Evolutionary conservation across 768 basidiomycete species (phyloP).

Genomic region (Psilocybe subaeruginosa): DNA sequence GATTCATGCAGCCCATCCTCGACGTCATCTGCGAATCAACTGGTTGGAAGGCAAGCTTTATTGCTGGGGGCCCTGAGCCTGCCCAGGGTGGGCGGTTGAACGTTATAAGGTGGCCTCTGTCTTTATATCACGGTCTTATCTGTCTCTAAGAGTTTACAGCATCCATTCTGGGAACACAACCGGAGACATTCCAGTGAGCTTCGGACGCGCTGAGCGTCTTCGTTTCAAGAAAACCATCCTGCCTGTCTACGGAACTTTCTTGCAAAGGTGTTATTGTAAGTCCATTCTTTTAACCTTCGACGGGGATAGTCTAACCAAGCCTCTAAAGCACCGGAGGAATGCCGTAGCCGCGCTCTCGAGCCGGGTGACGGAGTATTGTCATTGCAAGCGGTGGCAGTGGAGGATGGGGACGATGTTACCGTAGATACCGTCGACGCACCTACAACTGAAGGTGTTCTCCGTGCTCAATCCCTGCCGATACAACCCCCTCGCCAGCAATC

Average conservation of each 20-base stretch:
- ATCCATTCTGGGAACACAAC: conserved; percentile 22
- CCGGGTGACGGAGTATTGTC: neutral
- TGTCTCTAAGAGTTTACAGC: conserved; percentile 3
- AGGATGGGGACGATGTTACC: no score
- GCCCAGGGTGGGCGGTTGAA: neutral
- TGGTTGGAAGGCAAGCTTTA: neutral
- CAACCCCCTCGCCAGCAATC: no score
- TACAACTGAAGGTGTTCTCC: no score
- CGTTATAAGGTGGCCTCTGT: neutral
- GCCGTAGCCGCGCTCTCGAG: conserved; percentile 12
- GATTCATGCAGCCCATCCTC: neutral
- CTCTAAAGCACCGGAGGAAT: conserved; percentile 14
- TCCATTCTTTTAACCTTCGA: neutral
- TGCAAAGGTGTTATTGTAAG: conserved; percentile 21
- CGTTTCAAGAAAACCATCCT: conserved; percentile 14
- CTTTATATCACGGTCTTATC: neutral
- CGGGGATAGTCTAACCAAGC: neutral
- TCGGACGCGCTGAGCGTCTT: conserved; percentile 16
- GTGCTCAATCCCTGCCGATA: no score
- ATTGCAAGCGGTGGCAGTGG: no score
- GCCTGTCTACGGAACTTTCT: conserved; percentile 19
- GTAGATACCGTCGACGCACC: no score
- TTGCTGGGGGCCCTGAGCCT: conserved; percentile 1
- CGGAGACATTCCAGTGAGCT: conserved; percentile 22
- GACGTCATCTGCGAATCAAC: neutral